A percentile compares a stretch with the other conserved stretches of the same genome.
Conservation (phyloP, 2,329 filamentous ascomycete genomes). For the Stylonectria norvegica region DNA sequence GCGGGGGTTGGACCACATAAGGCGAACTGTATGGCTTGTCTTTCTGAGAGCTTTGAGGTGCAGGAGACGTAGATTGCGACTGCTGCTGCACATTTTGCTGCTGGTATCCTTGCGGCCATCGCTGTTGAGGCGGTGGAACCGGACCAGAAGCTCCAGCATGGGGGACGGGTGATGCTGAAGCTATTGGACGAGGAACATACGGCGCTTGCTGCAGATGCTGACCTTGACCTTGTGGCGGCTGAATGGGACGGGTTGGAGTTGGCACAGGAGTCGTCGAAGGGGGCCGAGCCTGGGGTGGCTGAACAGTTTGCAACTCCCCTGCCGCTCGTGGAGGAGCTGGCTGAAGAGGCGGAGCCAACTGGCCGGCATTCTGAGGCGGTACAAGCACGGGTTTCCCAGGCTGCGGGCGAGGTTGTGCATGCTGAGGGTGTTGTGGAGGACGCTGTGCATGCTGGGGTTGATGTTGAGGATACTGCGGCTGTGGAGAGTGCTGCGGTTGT, state of each 20-base stretch:
- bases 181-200: constrained; percentile 31
- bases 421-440: constrained; percentile 21
- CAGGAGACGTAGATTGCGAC: constrained; percentile 23
- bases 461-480: constrained; percentile 14
- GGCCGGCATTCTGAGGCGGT: constrained; percentile 35
- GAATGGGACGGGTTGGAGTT: constrained; percentile 33
- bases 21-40: constrained; percentile 29
- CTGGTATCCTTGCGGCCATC: constrained; percentile 31
- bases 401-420: constrained; percentile 19
- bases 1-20: constrained; percentile 31
- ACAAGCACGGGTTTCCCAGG: constrained; percentile 31
- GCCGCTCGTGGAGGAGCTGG: constrained; percentile 29
- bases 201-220: constrained; percentile 10
- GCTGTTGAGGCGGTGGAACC: constrained; percentile 31
- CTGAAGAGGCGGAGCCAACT: constrained; percentile 35
- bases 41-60: constrained; percentile 23
- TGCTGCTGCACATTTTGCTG: constrained; percentile 24
- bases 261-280: constrained; percentile 33
- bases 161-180: constrained; percentile 30
- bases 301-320: constrained; percentile 16
- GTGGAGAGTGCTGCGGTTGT: constrained; percentile 17
- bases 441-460: constrained; percentile 15
- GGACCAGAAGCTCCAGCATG: constrained; percentile 19
- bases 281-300: constrained; percentile 28
- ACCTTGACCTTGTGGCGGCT: constrained; percentile 27